These are phyloP conservation scores for Leersia perrieri DNA, from an alignment of 176 grass and related monocot species.

Conservation along the genomic window DNA sequence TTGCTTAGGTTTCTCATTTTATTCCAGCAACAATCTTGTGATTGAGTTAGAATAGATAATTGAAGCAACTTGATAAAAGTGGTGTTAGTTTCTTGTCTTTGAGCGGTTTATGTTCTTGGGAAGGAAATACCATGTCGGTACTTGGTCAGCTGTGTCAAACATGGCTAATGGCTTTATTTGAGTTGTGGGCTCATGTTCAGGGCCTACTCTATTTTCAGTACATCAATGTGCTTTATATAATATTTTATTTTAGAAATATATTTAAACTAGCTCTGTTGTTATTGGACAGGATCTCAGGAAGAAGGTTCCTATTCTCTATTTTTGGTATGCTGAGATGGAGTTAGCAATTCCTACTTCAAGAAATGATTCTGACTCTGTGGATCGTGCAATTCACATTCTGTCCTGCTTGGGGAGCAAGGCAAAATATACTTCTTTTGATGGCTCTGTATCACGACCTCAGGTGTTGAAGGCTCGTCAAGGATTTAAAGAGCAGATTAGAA, in stretches of 20 bases:
- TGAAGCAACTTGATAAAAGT: neutral
- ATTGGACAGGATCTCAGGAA: conserved; percentile 65
- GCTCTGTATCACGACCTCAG: conserved; percentile 61
- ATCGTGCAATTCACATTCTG: conserved; percentile 76
- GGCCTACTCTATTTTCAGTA: neutral
- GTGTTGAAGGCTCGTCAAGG: conserved; percentile 85
- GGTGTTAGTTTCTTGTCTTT: neutral
- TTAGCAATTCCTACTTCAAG: conserved; percentile 42
- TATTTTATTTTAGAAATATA: neutral
- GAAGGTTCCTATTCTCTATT: conserved; percentile 69
- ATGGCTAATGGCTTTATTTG: conserved; percentile 1
- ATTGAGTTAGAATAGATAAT: neutral
- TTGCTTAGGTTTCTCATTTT: neutral
- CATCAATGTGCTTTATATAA: neutral
- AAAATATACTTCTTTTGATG: conserved; percentile 62
- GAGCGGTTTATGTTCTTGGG: neutral
- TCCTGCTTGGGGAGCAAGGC: conserved; percentile 76
- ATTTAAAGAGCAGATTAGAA: conserved; percentile 91
- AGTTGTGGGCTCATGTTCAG: neutral
- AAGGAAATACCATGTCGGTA: neutral
- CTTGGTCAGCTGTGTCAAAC: neutral
- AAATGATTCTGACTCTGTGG: conserved; percentile 46
- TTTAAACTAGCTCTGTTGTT: conserved; percentile 15
- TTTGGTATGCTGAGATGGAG: conserved; percentile 92
- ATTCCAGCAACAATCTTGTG: neutral